A percentile compares a stretch with the other conserved stretches of the same genome.
phyloP scores from a whole-genome alignment of 2,329 filamentous ascomycete species.

The Exophiala mesophila region DNA sequence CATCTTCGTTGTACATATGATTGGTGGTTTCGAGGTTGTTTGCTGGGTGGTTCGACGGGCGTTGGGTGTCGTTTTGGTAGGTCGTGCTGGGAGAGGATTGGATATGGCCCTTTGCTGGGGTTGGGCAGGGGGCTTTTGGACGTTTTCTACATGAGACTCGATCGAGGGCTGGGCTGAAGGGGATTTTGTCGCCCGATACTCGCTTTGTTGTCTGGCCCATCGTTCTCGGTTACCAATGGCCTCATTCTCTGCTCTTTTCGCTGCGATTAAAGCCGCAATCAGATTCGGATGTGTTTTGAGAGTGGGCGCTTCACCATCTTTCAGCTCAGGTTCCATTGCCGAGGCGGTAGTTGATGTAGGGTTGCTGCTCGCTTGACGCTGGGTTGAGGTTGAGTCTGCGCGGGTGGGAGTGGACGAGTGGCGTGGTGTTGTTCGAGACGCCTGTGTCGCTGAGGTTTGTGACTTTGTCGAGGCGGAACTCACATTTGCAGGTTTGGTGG shows the following conservation, averaged over 20 bases:
- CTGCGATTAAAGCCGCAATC: slow-evolving; percentile 19
- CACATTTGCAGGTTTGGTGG: background rate
- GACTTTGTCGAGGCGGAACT: background rate
- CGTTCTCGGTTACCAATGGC: slow-evolving; percentile 12
- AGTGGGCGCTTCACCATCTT: slow-evolving; percentile 13
- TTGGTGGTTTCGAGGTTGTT: background rate
- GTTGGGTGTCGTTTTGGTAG: slow-evolving; percentile 2
- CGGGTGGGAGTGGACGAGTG: background rate
- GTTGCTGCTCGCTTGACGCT: background rate
- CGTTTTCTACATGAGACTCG: slow-evolving; percentile 4
- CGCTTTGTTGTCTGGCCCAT: slow-evolving; percentile 17
- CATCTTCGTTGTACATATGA: background rate
- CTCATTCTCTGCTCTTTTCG: slow-evolving; percentile 21
- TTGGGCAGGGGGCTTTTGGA: slow-evolving; percentile 1
- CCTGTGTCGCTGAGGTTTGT: background rate
- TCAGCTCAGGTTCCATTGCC: slow-evolving; percentile 13
- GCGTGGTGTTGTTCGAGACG: background rate
- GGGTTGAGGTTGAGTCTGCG: background rate
- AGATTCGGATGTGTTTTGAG: slow-evolving; percentile 15
- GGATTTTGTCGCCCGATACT: slow-evolving; percentile 14
- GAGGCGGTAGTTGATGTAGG: background rate
- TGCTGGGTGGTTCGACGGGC: slow-evolving; percentile 8
- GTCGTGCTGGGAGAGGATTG: slow-evolving; percentile 5
- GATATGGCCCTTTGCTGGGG: slow-evolving; percentile 5
- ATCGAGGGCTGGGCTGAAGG: slow-evolving; percentile 9